Conservation (phyloP, 2,329 filamentous ascomycete species). For the Penicillium sp. region DNA sequence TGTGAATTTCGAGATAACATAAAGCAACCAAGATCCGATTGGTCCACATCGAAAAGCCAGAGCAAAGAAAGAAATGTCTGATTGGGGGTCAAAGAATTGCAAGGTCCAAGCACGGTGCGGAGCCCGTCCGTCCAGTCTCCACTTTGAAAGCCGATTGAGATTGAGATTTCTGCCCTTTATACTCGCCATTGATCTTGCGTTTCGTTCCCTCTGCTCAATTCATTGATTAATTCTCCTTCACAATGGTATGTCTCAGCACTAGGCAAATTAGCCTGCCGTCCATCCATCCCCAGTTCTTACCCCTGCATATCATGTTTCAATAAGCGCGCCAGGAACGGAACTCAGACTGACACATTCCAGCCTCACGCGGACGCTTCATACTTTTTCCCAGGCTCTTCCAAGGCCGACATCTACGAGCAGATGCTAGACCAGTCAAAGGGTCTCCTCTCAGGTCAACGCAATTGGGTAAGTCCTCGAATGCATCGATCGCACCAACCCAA, state of each 20-base stretch:
- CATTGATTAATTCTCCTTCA: background rate
- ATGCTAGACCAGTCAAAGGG: slow-evolving; percentile 41
- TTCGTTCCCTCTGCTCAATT: background rate
- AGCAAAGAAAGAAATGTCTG: background rate
- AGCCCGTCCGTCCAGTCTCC: background rate
- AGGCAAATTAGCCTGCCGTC: background rate
- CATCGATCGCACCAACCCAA: background rate
- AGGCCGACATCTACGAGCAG: slow-evolving; percentile 46
- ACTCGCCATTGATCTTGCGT: background rate
- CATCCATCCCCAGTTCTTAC: background rate
- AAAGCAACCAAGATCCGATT: background rate
- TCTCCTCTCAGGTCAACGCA: slow-evolving; percentile 44
- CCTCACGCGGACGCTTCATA: slow-evolving; percentile 51
- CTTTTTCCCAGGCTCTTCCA: slow-evolving; percentile 40
- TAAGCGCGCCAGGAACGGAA: background rate
- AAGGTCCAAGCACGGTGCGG: background rate
- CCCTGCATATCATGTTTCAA: background rate
- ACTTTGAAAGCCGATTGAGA: background rate
- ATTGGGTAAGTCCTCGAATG: slow-evolving; percentile 43
- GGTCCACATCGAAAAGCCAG: background rate
- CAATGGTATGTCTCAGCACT: background rate
- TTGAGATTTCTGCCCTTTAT: background rate
- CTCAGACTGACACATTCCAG: slow-evolving; percentile 25
- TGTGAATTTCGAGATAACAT: background rate
- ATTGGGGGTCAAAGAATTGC: background rate